These are phyloP conservation scores for Pachysolen tannophilus DNA, from an alignment of 805 yeast genomes.

Conservation along the genomic window DNA sequence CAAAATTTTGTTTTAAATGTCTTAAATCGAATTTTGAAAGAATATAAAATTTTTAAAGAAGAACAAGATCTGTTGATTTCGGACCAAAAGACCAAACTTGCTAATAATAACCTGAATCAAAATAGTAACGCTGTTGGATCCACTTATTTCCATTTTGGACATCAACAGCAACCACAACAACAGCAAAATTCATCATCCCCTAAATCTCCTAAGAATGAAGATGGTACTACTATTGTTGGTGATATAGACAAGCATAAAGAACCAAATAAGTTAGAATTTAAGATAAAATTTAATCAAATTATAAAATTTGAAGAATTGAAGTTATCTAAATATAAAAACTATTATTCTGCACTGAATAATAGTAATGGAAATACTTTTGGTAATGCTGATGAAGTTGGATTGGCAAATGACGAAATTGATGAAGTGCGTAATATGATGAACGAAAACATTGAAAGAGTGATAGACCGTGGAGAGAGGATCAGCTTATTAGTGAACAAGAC, in stretches of 20 bases:
- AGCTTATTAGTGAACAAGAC: conserved; percentile 72
- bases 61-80: no score
- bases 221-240: conserved; percentile 5
- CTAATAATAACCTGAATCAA: conserved; percentile 20
- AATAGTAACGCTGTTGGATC: neutral
- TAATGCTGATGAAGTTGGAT: conserved; percentile 19
- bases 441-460: conserved; percentile 61
- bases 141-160: no score
- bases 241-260: no score
- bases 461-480: conserved; percentile 74
- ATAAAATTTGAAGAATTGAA: conserved; percentile 45
- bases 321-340: conserved; percentile 30
- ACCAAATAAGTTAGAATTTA: conserved; percentile 47
- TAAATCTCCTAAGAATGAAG: conserved; percentile 1
- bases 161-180: neutral
- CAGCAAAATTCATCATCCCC: neutral
- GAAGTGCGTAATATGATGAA: conserved; percentile 64
- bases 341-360: no score
- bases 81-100: no score
- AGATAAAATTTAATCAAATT: conserved; percentile 46
- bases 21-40: conserved; percentile 41
- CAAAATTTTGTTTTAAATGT: conserved; percentile 38
- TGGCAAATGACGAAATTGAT: conserved; percentile 48
- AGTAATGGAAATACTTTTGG: no score
- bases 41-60: conserved; percentile 38